Percentiles rank a stretch among this genome's conserved stretches.
phyloP scores from a whole-genome alignment of 768 basidiomycete genomes.

The Termitomyces sp. region DNA sequence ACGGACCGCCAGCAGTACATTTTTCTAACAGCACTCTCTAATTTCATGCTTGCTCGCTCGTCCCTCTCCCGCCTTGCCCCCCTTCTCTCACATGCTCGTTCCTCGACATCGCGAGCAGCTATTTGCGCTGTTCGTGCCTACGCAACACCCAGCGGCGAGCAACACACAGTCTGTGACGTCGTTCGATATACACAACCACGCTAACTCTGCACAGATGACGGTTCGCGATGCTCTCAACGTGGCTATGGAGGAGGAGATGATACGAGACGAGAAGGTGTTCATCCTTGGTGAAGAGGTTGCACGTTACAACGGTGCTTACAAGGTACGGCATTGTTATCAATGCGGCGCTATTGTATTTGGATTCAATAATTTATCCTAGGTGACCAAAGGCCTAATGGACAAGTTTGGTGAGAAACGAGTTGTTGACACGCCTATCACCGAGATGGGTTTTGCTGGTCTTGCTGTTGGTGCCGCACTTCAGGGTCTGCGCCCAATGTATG shows the following conservation, averaged over 20 bases:
- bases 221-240: slow-evolving; percentile 96
- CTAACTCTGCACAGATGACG: slow-evolving; percentile 65
- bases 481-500: slow-evolving; percentile 89
- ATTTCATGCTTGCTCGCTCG: slow-evolving; percentile 56
- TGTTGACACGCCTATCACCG: slow-evolving; percentile 94
- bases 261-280: slow-evolving; percentile 91
- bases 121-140: slow-evolving; percentile 49
- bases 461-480: slow-evolving; percentile 93
- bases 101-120: slow-evolving; percentile 36
- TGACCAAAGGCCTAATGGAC: slow-evolving; percentile 97
- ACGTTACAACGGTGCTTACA: slow-evolving; percentile 96
- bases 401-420: slow-evolving; percentile 99
- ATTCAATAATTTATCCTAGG: slow-evolving; percentile 38
- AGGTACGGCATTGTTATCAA: slow-evolving; percentile 41
- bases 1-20: slow-evolving; percentile 15
- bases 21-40: slow-evolving; percentile 25
- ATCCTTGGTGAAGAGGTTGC: slow-evolving; percentile 97
- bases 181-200: slow-evolving; percentile 12
- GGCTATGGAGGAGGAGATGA: slow-evolving; percentile 99
- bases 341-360: not conserved
- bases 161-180: slow-evolving; percentile 32
- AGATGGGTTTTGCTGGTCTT: slow-evolving; percentile 98
- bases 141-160: slow-evolving; percentile 52
- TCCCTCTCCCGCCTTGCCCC: slow-evolving; percentile 64
- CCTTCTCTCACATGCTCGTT: slow-evolving; percentile 45